Evolutionary conservation across 2,329 filamentous ascomycete species (phyloP), one percentile per base, ranked within the genome.

Genomic region (Sporothrix phasma): DNA sequence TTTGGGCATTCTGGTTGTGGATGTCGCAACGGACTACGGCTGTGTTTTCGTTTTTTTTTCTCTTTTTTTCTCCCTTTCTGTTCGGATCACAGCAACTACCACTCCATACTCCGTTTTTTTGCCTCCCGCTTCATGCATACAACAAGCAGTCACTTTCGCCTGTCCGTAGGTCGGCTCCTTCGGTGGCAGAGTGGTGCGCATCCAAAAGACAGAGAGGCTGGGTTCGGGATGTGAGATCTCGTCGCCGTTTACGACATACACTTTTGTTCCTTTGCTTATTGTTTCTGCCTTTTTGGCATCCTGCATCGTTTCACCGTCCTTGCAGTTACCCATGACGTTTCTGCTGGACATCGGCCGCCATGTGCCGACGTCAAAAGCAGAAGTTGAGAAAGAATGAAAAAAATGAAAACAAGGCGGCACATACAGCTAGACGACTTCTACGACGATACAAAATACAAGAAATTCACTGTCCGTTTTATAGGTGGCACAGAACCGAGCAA

Each of bases 161-260:
- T 43, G 49, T 43, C 58, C 58, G n/a, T n/a, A n/a, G 49, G 58
- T 49, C 58, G 58, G 58, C 26, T 61, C 17, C 26, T 31, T 61
- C 24, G 49, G 58, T 13, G 43, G 29, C n/a, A 61, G n/a, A 26
- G 41, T 5, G 15, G 41, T 17, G 24, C 5, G 13, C n/a, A 24
- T n/a, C 31, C n/a, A 6, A 3, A 19, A 19, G n/a, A n/a, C n/a
- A n/a, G n/a, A 31, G 24, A 43, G 34, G 56, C 56, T 59, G 56
- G 56, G 56, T 59, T 59, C 56, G 56, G 56, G 56, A 43, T 29
- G 15, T 26, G 17, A 24, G n/a, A 22, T 54, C 37, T 37, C 7
- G 29, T 54, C 31, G 31, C 22, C 31, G 5, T 26, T 29, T 13
- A n/a, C n/a, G n/a, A n/a, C n/a, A n/a, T n/a, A 31, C 26, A 19